Base-by-base conservation (phyloP, 495 filamentous ascomycete species). In the Polyplosphaeria fusca region DNA sequence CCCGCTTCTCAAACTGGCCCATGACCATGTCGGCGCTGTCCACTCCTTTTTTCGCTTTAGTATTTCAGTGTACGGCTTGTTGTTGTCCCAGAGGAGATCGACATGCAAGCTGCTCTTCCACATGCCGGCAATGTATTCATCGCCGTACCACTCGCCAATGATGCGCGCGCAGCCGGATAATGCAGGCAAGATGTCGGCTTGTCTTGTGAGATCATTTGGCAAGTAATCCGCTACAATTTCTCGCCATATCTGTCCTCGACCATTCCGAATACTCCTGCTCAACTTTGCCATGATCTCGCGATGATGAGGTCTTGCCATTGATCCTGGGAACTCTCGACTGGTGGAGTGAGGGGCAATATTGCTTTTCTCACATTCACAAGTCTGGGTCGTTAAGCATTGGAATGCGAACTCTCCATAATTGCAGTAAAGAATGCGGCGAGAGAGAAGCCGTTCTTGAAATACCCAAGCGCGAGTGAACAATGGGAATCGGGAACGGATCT, bases 1-100 rank as follows among this genome's bases (percentile, higher is more conserved):
- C 12, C 45, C 45, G 1, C 20, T 19, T n/a, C 20, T 14, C 23
- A 48, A 9, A n/a, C 20, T 26, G 4, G 45, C 45, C 45, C 45
- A 48, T 30, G 45, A 48, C 45, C 45, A 48, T 11, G 45, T 27
- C n/a, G 45, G 45, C 2, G 45, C 45, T 13, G 45, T 48, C 45
- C 45, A 48, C 1, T 2, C 45, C n/a, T n/a, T 25, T 12, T 13
- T 27, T 20, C 7, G 5, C n/a, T 13, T 27, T 20, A 7, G 5
- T 42, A 14, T 48, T 25, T 19, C 45, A 13, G 14, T 48, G 39
- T 7, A 26, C 20, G 20, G 2, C 45, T 25, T 30, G 20, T 26
- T 48, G 25, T 48, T 26, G n/a, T n/a, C n/a, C 45, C 45, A 48
- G 22, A 48, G 45, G 13, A 48, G 45, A 5, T 25, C 11, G 1